Base-by-base conservation (phyloP, 495 filamentous ascomycete species). In the Haplographium delicatum region DNA sequence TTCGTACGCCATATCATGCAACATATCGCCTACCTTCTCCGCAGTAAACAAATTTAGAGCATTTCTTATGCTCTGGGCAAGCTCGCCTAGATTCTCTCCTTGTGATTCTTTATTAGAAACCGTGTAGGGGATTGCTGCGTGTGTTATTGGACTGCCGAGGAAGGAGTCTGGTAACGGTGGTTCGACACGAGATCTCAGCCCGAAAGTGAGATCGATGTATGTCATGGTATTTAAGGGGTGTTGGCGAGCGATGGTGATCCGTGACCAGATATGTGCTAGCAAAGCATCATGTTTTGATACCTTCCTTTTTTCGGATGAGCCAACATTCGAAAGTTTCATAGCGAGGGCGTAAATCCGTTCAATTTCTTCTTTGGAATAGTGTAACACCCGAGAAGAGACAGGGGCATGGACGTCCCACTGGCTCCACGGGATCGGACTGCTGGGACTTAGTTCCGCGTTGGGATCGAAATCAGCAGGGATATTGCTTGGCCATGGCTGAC, bases 191-290 rank as follows among this genome's bases (percentile, higher is more conserved):
- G 41, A 25, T 5, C 67, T 63, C 0, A 68, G 45, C 3, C 68
- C 64, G 2, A 72, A 54, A 0, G 68, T 61, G 16, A 66, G 47
- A 28, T 70, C 48, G 22, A 72, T 34, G 40, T 65, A 68, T 3
- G 62, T 62, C 20, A 50, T 42, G 8, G 65, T 64, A 4, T 38
- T 28, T 42, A 31, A 5, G 1, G 58, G 40, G 11, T 57, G 51
- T 10, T 56, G 52, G 1, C 68, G 56, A 13, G 70, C 66, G 3
- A 61, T 57, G 37, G 63, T 69, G 42, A 72, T 66, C 0, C 57
- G 51, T 2, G 64, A 59, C 68, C 68, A 73, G 26, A 71, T 50
- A 39, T 71, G 68, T 10, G 65, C 68, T 5, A 72, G 33, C 26
- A 64, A 42, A 1, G 68, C 62, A 38, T 73, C 68, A 19, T 66